These are phyloP conservation scores for Penicillium sp. DNA, from an alignment of 2,329 filamentous ascomycete genomes.

Conservation along the genomic window DNA sequence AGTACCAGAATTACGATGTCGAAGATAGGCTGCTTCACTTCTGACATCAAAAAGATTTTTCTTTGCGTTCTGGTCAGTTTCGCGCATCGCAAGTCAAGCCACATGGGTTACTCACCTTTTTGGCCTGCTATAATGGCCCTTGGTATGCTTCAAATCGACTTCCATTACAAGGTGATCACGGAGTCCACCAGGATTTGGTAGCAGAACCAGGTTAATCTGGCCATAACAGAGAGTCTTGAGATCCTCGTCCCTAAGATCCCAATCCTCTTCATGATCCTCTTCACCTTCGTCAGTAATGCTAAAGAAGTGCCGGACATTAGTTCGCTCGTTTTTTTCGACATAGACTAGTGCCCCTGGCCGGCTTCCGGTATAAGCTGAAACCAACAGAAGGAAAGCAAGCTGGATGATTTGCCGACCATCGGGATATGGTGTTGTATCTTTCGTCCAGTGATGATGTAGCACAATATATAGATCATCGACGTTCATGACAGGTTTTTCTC, in stretches of 20 bases:
- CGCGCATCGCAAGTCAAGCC: background rate
- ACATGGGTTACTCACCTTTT: background rate
- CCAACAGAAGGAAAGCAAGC: background rate
- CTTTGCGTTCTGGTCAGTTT: background rate
- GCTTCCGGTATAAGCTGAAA: background rate
- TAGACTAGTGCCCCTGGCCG: background rate
- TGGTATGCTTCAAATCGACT: conserved; percentile 1
- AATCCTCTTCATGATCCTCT: background rate
- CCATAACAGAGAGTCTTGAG: background rate
- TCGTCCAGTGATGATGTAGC: background rate
- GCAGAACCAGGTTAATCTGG: background rate
- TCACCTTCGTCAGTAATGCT: background rate
- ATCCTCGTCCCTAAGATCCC: background rate
- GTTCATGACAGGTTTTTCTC: conserved; percentile 2
- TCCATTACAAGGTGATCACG: conserved; percentile 1
- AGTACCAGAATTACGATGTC: background rate
- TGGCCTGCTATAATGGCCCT: background rate
- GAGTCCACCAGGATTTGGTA: background rate
- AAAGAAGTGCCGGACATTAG: background rate
- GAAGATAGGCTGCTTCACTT: background rate
- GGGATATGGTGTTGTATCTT: background rate
- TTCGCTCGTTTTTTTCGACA: background rate
- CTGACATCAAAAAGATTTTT: background rate
- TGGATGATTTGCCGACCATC: background rate
- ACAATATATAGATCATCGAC: conserved; percentile 4